Percentiles rank a stretch among this genome's conserved stretches.
Conservation (phyloP, 495 filamentous ascomycete species). For the Venustampulla echinocandica region DNA sequence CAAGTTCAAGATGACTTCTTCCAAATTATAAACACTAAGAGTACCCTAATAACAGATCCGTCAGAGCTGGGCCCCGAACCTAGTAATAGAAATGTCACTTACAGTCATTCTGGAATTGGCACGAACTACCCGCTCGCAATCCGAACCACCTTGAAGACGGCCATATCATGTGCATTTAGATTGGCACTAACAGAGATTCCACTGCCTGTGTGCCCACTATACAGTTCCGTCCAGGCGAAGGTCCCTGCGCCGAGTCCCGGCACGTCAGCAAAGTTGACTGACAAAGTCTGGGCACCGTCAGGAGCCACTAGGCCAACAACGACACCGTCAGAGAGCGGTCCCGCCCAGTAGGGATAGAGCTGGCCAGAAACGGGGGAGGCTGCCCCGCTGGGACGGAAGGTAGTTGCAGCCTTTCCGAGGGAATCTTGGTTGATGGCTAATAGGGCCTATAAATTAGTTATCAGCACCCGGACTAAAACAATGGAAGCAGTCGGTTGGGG, state of each 20-base stretch:
- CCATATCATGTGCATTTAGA: conserved; percentile 42
- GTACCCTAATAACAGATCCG: no score
- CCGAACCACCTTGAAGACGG: conserved; percentile 25
- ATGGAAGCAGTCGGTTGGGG: no score
- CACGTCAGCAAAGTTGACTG: conserved; percentile 32
- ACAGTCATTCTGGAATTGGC: no score
- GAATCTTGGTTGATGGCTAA: conserved; percentile 14
- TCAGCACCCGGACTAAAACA: no score
- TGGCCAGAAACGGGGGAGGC: not conserved
- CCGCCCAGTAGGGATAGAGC: conserved; percentile 10
- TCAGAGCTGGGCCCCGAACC: no score
- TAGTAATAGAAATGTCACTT: no score
- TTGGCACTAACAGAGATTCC: conserved; percentile 21
- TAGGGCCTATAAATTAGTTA: conserved; percentile 7
- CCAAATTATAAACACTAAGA: no score
- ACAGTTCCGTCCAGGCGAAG: conserved; percentile 44
- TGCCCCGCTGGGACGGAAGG: not conserved
- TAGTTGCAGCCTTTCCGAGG: conserved; percentile 6
- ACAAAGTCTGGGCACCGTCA: conserved; percentile 1
- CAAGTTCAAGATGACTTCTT: no score
- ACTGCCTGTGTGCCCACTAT: conserved; percentile 35
- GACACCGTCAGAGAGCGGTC: conserved; percentile 1
- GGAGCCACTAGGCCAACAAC: conserved; percentile 27
- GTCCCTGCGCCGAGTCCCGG: conserved; percentile 38
- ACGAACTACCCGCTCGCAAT: no score